phyloP scores from a whole-genome alignment of 108 stramenopile species.

The Pseudonitzschia multistriata region DNA sequence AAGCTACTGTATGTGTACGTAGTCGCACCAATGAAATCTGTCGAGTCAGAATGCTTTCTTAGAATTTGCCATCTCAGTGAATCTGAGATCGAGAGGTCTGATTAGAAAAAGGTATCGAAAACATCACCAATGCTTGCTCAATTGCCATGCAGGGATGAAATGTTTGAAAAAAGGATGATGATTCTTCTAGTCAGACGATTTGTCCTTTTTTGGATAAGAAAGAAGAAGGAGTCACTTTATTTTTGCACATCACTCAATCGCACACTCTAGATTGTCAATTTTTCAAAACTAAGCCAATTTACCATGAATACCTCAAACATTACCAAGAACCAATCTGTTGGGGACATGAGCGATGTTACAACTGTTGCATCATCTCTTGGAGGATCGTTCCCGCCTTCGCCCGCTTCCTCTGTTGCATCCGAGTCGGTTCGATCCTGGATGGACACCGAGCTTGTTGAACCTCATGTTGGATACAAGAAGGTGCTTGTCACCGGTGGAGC shows the following conservation, averaged over 20 bases:
- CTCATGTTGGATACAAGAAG: slow-evolving; percentile 80
- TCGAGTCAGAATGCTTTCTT: neutral
- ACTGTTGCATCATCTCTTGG: slow-evolving; percentile 17
- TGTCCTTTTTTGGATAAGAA: neutral
- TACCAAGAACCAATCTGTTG: neutral
- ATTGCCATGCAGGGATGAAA: neutral
- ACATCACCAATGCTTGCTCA: neutral
- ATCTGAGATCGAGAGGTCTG: neutral
- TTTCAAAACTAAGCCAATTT: neutral
- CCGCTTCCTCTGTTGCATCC: slow-evolving; percentile 23
- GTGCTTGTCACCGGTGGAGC: slow-evolving; percentile 98
- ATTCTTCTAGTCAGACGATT: neutral
- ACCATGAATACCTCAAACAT: slow-evolving; percentile 1
- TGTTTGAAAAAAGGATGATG: neutral
- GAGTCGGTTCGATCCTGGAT: slow-evolving; percentile 17
- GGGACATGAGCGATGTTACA: neutral
- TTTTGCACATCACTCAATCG: too few species aligned
- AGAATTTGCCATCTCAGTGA: neutral
- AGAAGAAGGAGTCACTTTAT: neutral
- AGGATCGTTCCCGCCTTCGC: neutral
- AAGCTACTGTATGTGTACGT: too few species aligned
- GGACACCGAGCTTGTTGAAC: slow-evolving; percentile 47
- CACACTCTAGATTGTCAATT: neutral
- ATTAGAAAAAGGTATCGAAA: neutral
- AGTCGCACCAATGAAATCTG: too few species aligned